These are phyloP conservation scores for Thielaviopsis musarum DNA, from an alignment of 2,329 filamentous ascomycete species.

Conservation along the genomic window DNA sequence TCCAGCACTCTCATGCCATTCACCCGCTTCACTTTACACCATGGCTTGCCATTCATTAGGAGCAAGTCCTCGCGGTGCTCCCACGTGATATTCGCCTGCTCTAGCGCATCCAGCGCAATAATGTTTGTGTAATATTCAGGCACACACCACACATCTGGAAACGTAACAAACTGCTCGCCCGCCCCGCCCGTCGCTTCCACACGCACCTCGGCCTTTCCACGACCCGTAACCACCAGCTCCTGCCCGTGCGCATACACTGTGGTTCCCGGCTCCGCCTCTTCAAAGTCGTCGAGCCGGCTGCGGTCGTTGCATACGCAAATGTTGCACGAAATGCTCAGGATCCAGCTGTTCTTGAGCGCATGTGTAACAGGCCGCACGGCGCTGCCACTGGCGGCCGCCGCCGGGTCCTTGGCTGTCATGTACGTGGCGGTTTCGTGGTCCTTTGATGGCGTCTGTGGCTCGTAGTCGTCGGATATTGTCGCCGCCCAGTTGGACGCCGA, in stretches of 20 bases:
- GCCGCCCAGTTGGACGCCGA: neutral
- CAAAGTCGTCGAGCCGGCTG: conserved; percentile 5
- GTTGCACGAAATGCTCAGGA: conserved; percentile 8
- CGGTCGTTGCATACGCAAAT: conserved; percentile 10
- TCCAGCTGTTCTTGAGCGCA: conserved; percentile 10
- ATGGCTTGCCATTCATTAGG: conserved; percentile 7
- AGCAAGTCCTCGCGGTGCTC: conserved; percentile 8
- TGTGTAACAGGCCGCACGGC: neutral
- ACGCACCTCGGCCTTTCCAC: conserved; percentile 7
- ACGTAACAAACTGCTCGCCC: conserved; percentile 6
- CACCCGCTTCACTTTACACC: conserved; percentile 9
- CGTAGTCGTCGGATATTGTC: neutral
- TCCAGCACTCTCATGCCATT: conserved; percentile 11
- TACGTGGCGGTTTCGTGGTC: neutral
- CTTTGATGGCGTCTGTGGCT: neutral
- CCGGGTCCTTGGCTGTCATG: neutral
- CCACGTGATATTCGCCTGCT: conserved; percentile 7
- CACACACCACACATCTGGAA: conserved; percentile 8
- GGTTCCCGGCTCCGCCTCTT: neutral
- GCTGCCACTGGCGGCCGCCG: neutral
- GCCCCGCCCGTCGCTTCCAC: neutral
- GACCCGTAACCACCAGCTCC: conserved; percentile 1
- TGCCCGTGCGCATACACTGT: conserved; percentile 7
- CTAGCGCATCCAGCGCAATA: conserved; percentile 7
- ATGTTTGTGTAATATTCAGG: conserved; percentile 11